A percentile compares a stretch with the other conserved stretches of the same genome.
These are phyloP conservation scores for Raphanus sativus DNA, from an alignment of 345 rosid genomes.

Conservation along the genomic window DNA sequence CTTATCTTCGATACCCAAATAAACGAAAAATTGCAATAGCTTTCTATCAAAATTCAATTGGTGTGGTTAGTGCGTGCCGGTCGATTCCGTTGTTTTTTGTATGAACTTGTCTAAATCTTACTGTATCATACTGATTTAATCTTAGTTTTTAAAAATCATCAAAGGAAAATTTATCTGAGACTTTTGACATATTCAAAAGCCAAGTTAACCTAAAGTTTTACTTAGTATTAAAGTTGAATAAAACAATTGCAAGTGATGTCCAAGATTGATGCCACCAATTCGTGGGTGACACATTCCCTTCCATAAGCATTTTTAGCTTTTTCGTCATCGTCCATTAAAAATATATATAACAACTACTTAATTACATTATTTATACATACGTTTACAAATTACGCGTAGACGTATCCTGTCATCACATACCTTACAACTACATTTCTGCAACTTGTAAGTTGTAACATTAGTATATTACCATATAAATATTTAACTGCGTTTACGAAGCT, in stretches of 20 bases:
- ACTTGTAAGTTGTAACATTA: constrained; percentile 21
- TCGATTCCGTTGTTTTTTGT: neutral
- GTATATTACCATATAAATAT: neutral
- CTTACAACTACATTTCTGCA: neutral
- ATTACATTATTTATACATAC: neutral
- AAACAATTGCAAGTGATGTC: constrained; percentile 21
- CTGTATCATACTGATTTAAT: neutral
- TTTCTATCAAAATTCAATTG: neutral
- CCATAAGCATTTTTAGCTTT: constrained; percentile 24
- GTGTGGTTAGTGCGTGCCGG: neutral
- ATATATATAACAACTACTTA: neutral
- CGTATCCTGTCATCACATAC: neutral
- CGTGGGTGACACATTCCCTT: constrained; percentile 43
- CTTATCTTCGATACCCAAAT: neutral
- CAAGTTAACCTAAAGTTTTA: constrained; percentile 8
- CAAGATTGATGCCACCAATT: constrained; percentile 23
- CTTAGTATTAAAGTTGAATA: constrained; percentile 10
- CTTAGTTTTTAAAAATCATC: neutral
- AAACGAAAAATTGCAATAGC: neutral
- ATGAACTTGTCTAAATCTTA: neutral
- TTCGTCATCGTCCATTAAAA: constrained; percentile 32
- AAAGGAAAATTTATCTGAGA: neutral
- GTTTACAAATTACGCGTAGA: constrained; percentile 20
- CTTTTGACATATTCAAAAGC: constrained; percentile 39
- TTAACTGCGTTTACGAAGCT: neutral